Evolutionary conservation across 1,139 yeast species (phyloP).

Genomic region (Taphrina sp.): DNA sequence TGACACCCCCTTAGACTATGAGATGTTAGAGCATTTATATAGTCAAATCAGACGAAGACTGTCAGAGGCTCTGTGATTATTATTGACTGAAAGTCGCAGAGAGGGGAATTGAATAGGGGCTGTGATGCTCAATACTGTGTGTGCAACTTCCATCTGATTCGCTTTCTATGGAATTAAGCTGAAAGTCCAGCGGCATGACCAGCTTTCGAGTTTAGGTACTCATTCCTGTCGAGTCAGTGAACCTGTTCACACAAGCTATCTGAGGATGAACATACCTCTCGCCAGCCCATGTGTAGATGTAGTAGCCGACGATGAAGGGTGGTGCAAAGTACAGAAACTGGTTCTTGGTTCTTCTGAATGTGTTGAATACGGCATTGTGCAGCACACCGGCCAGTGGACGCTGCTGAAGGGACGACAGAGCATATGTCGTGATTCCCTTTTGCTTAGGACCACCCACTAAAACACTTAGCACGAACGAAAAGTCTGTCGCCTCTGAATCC

Average conservation of each 20-base stretch:
- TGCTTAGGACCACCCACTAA: conserved; percentile 72
- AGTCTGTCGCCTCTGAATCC: neutral
- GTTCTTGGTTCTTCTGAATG: conserved; percentile 87
- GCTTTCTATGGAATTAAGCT: conserved; percentile 5
- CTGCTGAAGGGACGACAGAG: conserved; percentile 92
- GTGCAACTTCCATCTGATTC: no score
- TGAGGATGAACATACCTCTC: conserved; percentile 44
- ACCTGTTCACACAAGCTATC: neutral
- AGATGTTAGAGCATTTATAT: no score
- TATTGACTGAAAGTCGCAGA: no score
- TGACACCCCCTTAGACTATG: no score
- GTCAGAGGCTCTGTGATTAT: no score
- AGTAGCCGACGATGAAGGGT: conserved; percentile 81
- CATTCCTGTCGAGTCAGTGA: conserved; percentile 9
- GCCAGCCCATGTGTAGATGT: conserved; percentile 82
- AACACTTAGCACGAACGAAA: neutral
- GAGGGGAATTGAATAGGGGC: no score
- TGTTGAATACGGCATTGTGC: conserved; percentile 85
- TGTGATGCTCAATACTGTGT: no score
- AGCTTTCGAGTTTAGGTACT: conserved; percentile 34
- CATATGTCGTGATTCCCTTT: conserved; percentile 75
- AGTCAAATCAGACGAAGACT: no score
- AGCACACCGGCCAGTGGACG: conserved; percentile 85
- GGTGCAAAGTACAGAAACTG: conserved; percentile 75
- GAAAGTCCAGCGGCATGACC: conserved; percentile 30